phyloP scores from a whole-genome alignment of 306 rosid genomes.

The Delonix regia region DNA sequence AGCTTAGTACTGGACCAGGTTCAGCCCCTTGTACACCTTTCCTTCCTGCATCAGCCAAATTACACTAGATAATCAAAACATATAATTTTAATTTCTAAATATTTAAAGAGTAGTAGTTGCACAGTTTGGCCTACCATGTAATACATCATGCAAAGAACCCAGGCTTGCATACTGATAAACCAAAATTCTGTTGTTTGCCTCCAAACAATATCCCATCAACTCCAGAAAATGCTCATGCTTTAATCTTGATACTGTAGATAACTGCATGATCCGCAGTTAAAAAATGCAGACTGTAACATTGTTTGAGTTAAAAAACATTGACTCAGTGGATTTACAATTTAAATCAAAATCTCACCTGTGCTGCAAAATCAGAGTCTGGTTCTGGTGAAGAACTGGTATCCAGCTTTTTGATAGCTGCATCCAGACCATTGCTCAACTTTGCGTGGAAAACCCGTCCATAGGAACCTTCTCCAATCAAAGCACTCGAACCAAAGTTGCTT shows the following conservation, averaged over 20 bases:
- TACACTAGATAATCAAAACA: conserved; percentile 20
- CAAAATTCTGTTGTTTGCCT: conserved; percentile 77
- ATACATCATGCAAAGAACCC: conserved; percentile 95
- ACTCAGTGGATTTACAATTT: conserved; percentile 10
- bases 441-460: conserved; percentile 86
- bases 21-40: conserved; percentile 98
- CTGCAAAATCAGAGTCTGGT: conserved; percentile 69
- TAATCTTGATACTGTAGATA: conserved; percentile 86
- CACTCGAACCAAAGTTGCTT: conserved; percentile 69
- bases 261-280: conserved; percentile 52
- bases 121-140: conserved; percentile 65
- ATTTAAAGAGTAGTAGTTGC: not conserved
- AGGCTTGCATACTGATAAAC: conserved; percentile 71
- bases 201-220: conserved; percentile 91
- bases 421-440: conserved; percentile 59
- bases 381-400: conserved; percentile 77
- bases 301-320: conserved; percentile 10
- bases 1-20: conserved; percentile 86
- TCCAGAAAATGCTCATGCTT: conserved; percentile 83
- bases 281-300: not conserved
- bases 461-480: conserved; percentile 97
- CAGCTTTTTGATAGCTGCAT: conserved; percentile 87
- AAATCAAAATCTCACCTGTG: conserved; percentile 57
- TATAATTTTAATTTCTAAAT: not conserved
- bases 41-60: conserved; percentile 66